A percentile compares a stretch with the other conserved stretches of the same genome.
These are phyloP conservation scores for Mediolabrus comicus DNA, from an alignment of 108 stramenopile genomes.

Conservation along the genomic window DNA sequence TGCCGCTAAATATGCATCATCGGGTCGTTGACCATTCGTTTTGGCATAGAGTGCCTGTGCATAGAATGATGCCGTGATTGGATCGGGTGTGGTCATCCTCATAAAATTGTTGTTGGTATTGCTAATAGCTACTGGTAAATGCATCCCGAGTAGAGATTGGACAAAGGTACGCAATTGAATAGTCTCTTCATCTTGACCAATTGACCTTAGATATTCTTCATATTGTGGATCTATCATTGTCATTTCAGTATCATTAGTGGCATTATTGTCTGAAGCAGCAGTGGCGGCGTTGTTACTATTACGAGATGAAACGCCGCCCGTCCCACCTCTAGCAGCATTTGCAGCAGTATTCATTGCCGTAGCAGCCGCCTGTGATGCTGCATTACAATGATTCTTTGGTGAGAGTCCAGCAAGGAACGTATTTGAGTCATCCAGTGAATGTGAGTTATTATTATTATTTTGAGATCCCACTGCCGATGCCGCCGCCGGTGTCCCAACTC, in stretches of 20 bases:
- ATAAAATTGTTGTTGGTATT: not conserved
- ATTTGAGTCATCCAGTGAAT: not conserved
- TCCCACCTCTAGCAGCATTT: not conserved
- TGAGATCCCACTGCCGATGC: not conserved
- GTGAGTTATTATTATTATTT: not conserved
- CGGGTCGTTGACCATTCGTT: slow-evolving; percentile 26
- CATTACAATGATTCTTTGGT: slow-evolving; percentile 1
- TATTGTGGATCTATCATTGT: not conserved
- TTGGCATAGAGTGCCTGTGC: slow-evolving; percentile 59
- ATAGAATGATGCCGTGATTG: slow-evolving; percentile 65
- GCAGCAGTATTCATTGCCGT: not conserved
- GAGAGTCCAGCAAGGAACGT: not conserved
- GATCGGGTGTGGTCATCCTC: slow-evolving; percentile 37
- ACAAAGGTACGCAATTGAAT: slow-evolving; percentile 33
- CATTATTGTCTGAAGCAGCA: not conserved
- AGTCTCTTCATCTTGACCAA: slow-evolving; percentile 8
- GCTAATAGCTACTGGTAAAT: not conserved
- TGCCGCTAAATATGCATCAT: slow-evolving; percentile 72
- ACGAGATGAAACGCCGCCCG: not conserved
- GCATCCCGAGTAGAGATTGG: slow-evolving; percentile 37
- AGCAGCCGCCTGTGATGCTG: not conserved
- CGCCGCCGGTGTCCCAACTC: not conserved
- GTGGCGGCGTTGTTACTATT: not conserved
- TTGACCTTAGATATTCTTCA: not conserved
- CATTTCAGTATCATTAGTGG: not conserved